Evolutionary conservation across 2,329 filamentous ascomycete genomes (phyloP), one percentile per base, ranked within the genome.

Genomic region (Sporothrix euskadiensis): DNA sequence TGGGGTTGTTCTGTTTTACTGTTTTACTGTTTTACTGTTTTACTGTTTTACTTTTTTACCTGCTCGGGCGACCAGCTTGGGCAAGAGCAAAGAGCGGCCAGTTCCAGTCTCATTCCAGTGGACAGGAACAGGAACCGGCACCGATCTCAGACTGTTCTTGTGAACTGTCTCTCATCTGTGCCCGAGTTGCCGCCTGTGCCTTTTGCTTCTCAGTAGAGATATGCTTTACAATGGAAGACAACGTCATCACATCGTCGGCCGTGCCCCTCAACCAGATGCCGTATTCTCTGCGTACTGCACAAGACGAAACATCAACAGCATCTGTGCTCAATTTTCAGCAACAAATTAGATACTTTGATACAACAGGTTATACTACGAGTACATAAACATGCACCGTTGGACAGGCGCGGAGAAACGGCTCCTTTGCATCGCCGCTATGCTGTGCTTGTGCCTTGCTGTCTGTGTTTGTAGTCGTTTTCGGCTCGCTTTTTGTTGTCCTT

Each of bases 1-100:
- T 63, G 59, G 59, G 59, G 35, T 49, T 49, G 44, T 14, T 49
- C 44, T 63, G 35, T 41, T 41, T 63, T 41, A 41, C 57, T n/a
- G n/a, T n/a, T n/a, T n/a, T n/a, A n/a, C n/a, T n/a, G n/a, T n/a
- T n/a, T n/a, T n/a, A n/a, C n/a, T n/a, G n/a, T n/a, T n/a, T n/a
- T n/a, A n/a, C n/a, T n/a, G n/a, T n/a, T n/a, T 9, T 61, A 16
- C 57, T 39, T 19, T 26, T 26, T 26, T 26, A 26, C 26, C 26
- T 52, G 47, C 35, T 35, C 35, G 35, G 35, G 35, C 35, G 41
- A 9, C 41, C 41, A 44, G 41, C 41, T 44, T 44, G 54, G 54
- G 54, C 54, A 59, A 19, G 7, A 35, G 35, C 35, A 8, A 35
- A 35, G 1, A 35, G 35, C 35, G 44, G 44, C 44, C 14, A 19